A percentile compares a stretch with the other conserved stretches of the same genome.
phyloP scores from a whole-genome alignment of 1,139 yeast species.

The Saccharomycopsis hybrid region DNA sequence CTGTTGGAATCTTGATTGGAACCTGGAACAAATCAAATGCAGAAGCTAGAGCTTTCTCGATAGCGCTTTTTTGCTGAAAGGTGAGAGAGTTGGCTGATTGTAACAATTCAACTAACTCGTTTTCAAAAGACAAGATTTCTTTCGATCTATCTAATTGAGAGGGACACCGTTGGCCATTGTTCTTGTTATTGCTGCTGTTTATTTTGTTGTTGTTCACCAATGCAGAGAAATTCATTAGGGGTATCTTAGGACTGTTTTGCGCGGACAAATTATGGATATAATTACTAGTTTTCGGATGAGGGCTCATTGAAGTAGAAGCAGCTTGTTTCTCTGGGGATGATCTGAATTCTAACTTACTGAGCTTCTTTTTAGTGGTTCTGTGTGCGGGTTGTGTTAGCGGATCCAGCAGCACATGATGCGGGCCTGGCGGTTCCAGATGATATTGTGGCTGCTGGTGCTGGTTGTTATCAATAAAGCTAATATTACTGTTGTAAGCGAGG shows the following conservation, averaged over 20 bases:
- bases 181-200: not conserved
- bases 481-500: no score
- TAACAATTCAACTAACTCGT: conserved; percentile 25
- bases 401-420: no score
- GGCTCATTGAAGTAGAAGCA: not conserved
- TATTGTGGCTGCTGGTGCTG: no score
- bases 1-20: conserved; percentile 18
- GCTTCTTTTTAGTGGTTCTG: conserved; percentile 5
- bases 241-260: no score
- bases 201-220: not conserved
- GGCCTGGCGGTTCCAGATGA: no score
- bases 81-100: conserved; percentile 21
- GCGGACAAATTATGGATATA: no score
- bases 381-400: not conserved
- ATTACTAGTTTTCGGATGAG: not conserved
- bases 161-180: not conserved
- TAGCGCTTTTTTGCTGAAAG: conserved; percentile 22
- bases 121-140: conserved; percentile 28
- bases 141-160: conserved; percentile 23
- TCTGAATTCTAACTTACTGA: conserved; percentile 16
- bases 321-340: not conserved
- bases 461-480: no score
- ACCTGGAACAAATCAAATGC: conserved; percentile 28
- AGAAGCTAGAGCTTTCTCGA: conserved; percentile 22
- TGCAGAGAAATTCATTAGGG: no score